Percentiles rank a stretch among this genome's conserved stretches.
phyloP scores from a whole-genome alignment of 306 rosid genomes.

The Vigna reflexopilosa region DNA sequence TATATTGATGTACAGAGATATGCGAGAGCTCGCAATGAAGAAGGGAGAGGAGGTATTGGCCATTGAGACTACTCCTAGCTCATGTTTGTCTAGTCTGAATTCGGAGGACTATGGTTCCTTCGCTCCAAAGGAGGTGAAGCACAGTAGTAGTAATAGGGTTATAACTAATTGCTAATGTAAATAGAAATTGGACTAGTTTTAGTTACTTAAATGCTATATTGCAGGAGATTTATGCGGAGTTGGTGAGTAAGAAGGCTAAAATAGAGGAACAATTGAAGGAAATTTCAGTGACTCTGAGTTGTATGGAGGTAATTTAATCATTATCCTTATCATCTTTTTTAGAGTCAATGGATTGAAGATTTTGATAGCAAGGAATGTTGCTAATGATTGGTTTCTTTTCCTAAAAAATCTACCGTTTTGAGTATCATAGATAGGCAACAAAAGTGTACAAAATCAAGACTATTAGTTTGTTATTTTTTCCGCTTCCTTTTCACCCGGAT shows the following conservation, averaged over 20 bases:
- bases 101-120: slow-evolving; percentile 52
- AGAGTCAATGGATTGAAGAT: not conserved
- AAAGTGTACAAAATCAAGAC: not conserved
- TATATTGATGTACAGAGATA: slow-evolving; percentile 41
- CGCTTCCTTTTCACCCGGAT: not conserved
- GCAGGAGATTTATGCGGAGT: slow-evolving; percentile 64
- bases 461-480: not conserved
- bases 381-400: slow-evolving; percentile 10
- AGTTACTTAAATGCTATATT: not conserved
- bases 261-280: slow-evolving; percentile 68
- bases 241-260: slow-evolving; percentile 56
- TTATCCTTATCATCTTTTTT: not conserved
- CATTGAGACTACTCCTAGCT: slow-evolving; percentile 49
- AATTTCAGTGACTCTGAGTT: slow-evolving; percentile 53
- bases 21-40: slow-evolving; percentile 49
- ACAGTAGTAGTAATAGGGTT: not conserved
- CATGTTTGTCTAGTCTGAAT: slow-evolving; percentile 48
- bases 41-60: slow-evolving; percentile 56
- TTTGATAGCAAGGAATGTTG: slow-evolving; percentile 17
- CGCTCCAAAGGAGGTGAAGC: slow-evolving; percentile 60
- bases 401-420: not conserved
- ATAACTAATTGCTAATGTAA: not conserved
- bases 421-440: not conserved
- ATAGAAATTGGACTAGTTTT: not conserved
- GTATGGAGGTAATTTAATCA: slow-evolving; percentile 65